A percentile compares a stretch with the other conserved stretches of the same genome.
These are phyloP conservation scores for Fusarium piperis DNA, from an alignment of 2,329 filamentous ascomycete species.

Conservation along the genomic window DNA sequence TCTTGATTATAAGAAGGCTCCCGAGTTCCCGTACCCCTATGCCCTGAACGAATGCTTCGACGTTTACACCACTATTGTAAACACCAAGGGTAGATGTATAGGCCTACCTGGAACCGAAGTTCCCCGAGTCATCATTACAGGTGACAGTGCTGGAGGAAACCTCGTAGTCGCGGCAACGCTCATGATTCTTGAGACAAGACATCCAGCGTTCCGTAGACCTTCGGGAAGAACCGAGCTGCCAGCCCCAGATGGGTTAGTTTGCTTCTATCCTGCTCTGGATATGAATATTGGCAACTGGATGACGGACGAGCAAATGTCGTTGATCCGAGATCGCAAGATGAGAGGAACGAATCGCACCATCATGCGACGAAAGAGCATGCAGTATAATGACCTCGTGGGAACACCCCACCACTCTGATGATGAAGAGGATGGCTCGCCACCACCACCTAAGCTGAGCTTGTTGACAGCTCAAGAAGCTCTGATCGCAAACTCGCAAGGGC, in stretches of 20 bases:
- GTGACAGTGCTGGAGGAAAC: conserved; percentile 61
- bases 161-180: conserved; percentile 75
- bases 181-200: conserved; percentile 85
- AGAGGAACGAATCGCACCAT: conserved; percentile 82
- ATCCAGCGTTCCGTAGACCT: conserved; percentile 49
- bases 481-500: conserved; percentile 19
- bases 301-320: conserved; percentile 95
- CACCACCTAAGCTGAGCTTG: conserved; percentile 9
- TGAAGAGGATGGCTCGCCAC: conserved; percentile 60
- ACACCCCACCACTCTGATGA: conserved; percentile 86
- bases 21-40: conserved; percentile 60
- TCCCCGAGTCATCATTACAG: conserved; percentile 56
- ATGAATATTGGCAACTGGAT: conserved; percentile 99
- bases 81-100: conserved; percentile 54
- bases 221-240: conserved; percentile 66
- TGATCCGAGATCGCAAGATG: conserved; percentile 85
- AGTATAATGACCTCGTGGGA: conserved; percentile 85
- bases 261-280: conserved; percentile 90
- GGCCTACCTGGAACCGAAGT: conserved; percentile 52
- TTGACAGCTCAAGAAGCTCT: conserved; percentile 15
- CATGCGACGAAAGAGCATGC: conserved; percentile 84
- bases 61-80: conserved; percentile 52
- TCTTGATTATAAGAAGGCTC: conserved; percentile 78
- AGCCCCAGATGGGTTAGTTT: conserved; percentile 79
- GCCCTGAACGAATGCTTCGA: conserved; percentile 62